phyloP scores from a whole-genome alignment of 345 rosid genomes.

The Laguncularia racemosa region DNA sequence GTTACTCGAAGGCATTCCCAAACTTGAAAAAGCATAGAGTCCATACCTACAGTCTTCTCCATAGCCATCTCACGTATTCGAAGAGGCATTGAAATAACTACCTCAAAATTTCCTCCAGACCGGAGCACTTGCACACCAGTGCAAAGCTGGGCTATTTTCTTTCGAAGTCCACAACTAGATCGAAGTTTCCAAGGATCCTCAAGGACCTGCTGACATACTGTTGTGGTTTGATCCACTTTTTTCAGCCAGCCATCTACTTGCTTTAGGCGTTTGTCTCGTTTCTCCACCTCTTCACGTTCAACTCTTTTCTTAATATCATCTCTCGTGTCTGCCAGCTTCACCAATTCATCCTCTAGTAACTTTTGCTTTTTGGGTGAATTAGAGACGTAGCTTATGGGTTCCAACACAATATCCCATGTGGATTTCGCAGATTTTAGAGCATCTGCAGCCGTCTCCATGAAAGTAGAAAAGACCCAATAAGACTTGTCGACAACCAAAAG shows the following conservation, averaged over 20 bases:
- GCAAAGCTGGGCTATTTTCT: not conserved
- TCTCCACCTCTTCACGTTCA: not conserved
- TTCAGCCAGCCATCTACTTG: constrained; percentile 3
- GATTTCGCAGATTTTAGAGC: too few relatives aligned
- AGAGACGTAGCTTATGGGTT: too few relatives aligned
- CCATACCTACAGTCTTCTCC: constrained; percentile 2
- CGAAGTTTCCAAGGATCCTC: constrained; percentile 4
- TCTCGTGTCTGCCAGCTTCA: too few relatives aligned
- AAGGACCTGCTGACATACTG: not conserved
- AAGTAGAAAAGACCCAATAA: too few relatives aligned
- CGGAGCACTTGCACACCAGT: not conserved
- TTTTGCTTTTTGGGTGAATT: too few relatives aligned
- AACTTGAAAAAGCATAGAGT: not conserved
- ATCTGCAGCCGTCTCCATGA: too few relatives aligned
- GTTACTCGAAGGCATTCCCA: not conserved
- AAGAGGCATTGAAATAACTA: not conserved
- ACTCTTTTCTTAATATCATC: too few relatives aligned
- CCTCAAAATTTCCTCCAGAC: not conserved
- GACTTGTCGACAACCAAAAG: too few relatives aligned
- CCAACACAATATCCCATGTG: too few relatives aligned
- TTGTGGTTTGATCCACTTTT: not conserved
- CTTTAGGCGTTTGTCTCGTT: not conserved
- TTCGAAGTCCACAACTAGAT: constrained; percentile 16
- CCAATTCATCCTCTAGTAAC: too few relatives aligned
- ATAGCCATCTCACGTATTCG: not conserved